Evolutionary conservation across 192 early-diverging fungal species (phyloP), one percentile per base, ranked within the genome.

Genomic region (Backusella liffmaniae): DNA sequence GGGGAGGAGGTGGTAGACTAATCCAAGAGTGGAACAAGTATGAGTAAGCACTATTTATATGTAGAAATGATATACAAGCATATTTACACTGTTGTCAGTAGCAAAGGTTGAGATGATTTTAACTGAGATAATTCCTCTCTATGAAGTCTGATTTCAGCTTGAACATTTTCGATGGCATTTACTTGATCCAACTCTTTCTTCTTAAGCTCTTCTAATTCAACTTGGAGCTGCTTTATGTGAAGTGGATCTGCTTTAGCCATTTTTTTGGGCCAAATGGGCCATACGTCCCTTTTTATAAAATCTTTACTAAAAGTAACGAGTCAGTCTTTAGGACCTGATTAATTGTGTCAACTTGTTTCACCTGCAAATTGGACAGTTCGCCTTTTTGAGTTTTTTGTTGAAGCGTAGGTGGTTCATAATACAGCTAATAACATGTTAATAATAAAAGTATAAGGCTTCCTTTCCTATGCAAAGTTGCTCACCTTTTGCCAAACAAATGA

Each of bases 401-500:
- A 41, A 69, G 16, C 67, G 30, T 2, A 69, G n/a, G 16, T 36
- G n/a, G 16, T 37, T 6, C 12, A 21, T 41, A 69, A 69, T 69
- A 69, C 67, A 69, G n/a, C 67, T 69, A 69, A 36, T 44, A n/a
- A 1, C n/a, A 7, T 49, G 18, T 49, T 49, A 49, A 49, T 49
- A 12, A 3, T 18, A 34, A 68, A 23, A 35, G 8, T 2, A 35
- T 5, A 69, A 41, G 6, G n/a, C 9, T 69, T 9, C 23, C 6
- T 35, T 37, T 39, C 32, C 32, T 23, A 29, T 26, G 9, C 23
- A 35, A 2, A 35, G 32, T 15, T 68, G 34, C 39, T 73, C 30
- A 74, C 73, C 65, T 74, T 74, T 67, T 42, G 34, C 73, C 73
- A 67, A 74, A 74, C 15, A 74, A 42, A 34, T 74, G 73, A 0